Percentiles rank a stretch among this genome's conserved stretches.
Evolutionary conservation across 225 moss, liverwort and hornwort genomes (phyloP).

Genomic region (Bryum argenteum): DNA sequence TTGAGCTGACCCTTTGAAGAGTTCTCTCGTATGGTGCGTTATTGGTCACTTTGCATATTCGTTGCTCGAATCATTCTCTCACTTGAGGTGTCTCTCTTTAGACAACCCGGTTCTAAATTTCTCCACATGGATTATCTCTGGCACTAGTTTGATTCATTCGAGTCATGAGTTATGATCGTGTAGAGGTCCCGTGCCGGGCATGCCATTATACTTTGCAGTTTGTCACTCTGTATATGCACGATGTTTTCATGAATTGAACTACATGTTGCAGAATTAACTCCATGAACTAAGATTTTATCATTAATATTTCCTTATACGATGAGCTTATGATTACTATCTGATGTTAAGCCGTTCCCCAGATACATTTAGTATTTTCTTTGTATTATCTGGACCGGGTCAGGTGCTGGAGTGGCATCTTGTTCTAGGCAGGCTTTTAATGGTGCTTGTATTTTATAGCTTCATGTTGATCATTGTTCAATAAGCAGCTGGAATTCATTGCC

Average conservation of each 20-base stretch:
- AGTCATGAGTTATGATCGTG: slow-evolving; percentile 24
- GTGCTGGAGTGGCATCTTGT: slow-evolving; percentile 12
- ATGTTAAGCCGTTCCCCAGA: slow-evolving; percentile 2
- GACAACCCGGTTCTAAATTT: slow-evolving; percentile 26
- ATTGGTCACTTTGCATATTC: slow-evolving; percentile 33
- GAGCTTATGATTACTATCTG: slow-evolving; percentile 6
- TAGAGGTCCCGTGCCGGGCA: slow-evolving; percentile 17
- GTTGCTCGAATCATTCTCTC: slow-evolving; percentile 18
- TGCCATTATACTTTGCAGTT: slow-evolving; percentile 14
- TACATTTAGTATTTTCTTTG: slow-evolving; percentile 15
- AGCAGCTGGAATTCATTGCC: slow-evolving; percentile 19
- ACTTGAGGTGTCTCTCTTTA: slow-evolving; percentile 16
- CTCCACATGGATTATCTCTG: slow-evolving; percentile 24
- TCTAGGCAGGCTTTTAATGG: slow-evolving; percentile 5
- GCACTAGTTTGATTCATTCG: slow-evolving; percentile 11
- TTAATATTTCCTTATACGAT: slow-evolving; percentile 3
- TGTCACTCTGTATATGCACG: slow-evolving; percentile 18
- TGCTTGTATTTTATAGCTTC: slow-evolving; percentile 25
- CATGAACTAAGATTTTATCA: slow-evolving; percentile 7
- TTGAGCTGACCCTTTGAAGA: slow-evolving; percentile 26
- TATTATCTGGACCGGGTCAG: slow-evolving; percentile 18
- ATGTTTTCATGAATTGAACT: slow-evolving; percentile 30
- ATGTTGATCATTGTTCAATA: slow-evolving; percentile 3
- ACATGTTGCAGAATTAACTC: slow-evolving; percentile 26
- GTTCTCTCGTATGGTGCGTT: slow-evolving; percentile 44